Evolutionary conservation across 805 yeast genomes (phyloP).

Genomic region (Nakazawaea populi): DNA sequence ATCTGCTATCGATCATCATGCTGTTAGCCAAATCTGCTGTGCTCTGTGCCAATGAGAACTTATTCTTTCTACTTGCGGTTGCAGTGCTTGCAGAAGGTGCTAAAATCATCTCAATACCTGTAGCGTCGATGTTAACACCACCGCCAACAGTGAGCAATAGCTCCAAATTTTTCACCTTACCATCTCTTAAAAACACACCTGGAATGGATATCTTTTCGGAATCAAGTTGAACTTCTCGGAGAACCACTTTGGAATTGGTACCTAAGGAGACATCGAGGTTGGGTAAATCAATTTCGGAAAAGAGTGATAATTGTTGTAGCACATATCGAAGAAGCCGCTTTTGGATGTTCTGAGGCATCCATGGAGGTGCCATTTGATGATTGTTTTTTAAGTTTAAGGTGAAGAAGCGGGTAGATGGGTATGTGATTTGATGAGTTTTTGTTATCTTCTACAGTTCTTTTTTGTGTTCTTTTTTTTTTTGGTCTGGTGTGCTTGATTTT

Average conservation of each 20-base stretch:
- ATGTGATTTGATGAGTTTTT: too few species aligned
- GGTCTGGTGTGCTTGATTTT: too few species aligned
- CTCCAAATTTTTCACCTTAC: constrained; percentile 48
- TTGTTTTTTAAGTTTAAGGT: background rate
- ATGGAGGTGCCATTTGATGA: constrained; percentile 30
- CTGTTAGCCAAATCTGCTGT: constrained; percentile 70
- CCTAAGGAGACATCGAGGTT: constrained; percentile 78
- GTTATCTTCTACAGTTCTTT: too few species aligned
- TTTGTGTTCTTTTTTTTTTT: too few species aligned
- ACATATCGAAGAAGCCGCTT: constrained; percentile 75
- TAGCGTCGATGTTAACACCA: constrained; percentile 60
- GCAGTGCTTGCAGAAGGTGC: constrained; percentile 23
- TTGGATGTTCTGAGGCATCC: constrained; percentile 86
- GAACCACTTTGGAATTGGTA: constrained; percentile 39
- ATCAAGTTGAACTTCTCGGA: constrained; percentile 63
- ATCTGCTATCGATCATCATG: constrained; percentile 29
- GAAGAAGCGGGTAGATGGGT: background rate
- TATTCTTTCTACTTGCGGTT: constrained; percentile 7
- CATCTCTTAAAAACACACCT: constrained; percentile 56
- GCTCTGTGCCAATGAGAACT: constrained; percentile 60
- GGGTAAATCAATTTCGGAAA: constrained; percentile 76
- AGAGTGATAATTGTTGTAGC: constrained; percentile 72
- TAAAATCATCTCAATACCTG: constrained; percentile 46
- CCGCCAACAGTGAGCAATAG: constrained; percentile 61
- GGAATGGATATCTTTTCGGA: constrained; percentile 66